Evolutionary conservation across 805 yeast genomes (phyloP), one percentile per base, ranked within the genome.

Genomic region (Sugiyamaella boreocaroliniensis): DNA sequence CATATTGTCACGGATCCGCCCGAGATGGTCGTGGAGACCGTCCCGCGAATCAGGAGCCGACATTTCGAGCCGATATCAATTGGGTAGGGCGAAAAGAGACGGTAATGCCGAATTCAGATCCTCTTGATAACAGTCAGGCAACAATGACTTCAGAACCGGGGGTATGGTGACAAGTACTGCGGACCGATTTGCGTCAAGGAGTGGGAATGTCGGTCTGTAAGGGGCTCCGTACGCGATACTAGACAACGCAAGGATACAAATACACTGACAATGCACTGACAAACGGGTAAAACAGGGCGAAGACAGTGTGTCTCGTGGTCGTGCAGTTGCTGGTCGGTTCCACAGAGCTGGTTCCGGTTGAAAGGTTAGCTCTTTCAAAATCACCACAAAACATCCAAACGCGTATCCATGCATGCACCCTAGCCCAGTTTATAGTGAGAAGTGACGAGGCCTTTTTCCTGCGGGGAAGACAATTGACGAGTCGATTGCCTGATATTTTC

Each of bases 11-110:
- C 44, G 15, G 16, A 54, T 48, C 18, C 32, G 29, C 22, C 40
- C 16, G 43, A 50, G 48, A 34, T 50, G 53, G 22, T 41, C 41
- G 42, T 42, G 46, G 47, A 48, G 32, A 19, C 32, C 47, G 29
- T 29, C 41, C 19, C 37, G 37, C 37, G 37, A 32, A 14, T 32
- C 37, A 32, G 37, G 37, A 9, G 37, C n/a, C 37, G 37, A 32
- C 37, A 32, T 32, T 32, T 10, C n/a, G 37, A 14, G 37, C 37
- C 26, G 26, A 22, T 4, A 22, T 22, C 26, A 22, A 22, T 6
- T 6, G 6, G 6, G 26, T 22, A 6, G 26, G 26, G 26, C 26
- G 6, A 22, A 22, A 22, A 6, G 26, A 22, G 26, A 22, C 26
- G 26, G 6, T 6, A 22, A 22, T 22, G 3, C 6, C 26, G 26